Evolutionary conservation across 768 basidiomycete species (phyloP), one percentile per base, ranked within the genome.

Genomic region (Boletus rubescentipes): DNA sequence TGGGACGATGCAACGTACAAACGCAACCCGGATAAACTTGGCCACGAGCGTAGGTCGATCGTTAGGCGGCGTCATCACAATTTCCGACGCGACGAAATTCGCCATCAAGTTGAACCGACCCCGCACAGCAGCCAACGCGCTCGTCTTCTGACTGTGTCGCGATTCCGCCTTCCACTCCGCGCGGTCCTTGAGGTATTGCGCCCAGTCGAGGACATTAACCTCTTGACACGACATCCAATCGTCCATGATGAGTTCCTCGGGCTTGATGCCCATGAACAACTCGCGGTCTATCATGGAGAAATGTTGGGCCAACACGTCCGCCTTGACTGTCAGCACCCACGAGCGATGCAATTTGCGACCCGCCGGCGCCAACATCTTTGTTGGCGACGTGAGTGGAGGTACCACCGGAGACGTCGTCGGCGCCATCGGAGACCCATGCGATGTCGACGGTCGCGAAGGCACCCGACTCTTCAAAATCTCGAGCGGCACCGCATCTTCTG

Each of bases 281-380:
- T 95, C 93, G 23, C 90, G 80, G 58, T 96, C 93, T 58, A 96
- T 92, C 79, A 92, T 86, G 8, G 87, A 79, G 63, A 95, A 89
- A 61, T 93, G 89, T 48, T 85, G 78, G 1, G 88, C 88, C 32
- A 97, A 68, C 5, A 71, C 72, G 35, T 83, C 82, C 1, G 88
- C 82, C 7, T 82, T 76, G 65, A 80, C 76, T 30, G 65, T 69
- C n/a, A 91, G 73, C 46, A 94, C 77, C 73, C 89, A 94, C 3
- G 88, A 91, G 9, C 81, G 83, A 63, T 89, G 82, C 8, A 72
- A 65, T n/a, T 75, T 77, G 15, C 78, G 73, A 8, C 70, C 73
- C 11, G 71, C 47, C n/a, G 67, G 55, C 31, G 64, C 52, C n/a
- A 72, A 62, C 36, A 78, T 73, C 59, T 74, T 74, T 15, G 69